Evolutionary conservation across 306 rosid species (phyloP).

Genomic region (Lathyrus oleraceus): DNA sequence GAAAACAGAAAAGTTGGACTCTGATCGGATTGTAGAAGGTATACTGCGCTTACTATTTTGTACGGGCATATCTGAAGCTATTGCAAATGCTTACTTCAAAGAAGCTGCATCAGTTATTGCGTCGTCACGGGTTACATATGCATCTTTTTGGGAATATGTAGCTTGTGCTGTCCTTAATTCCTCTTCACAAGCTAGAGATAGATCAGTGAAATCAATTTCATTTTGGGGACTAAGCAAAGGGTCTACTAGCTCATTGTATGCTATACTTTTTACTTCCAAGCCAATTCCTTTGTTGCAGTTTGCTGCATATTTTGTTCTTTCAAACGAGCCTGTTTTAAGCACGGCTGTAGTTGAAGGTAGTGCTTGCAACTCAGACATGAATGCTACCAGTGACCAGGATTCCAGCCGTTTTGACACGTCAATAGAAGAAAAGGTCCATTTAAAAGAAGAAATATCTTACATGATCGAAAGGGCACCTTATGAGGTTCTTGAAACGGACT

Average conservation of each 20-base stretch:
- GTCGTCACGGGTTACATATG: constrained; percentile 59
- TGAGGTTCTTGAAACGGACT: constrained; percentile 67
- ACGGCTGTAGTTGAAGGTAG: constrained; percentile 65
- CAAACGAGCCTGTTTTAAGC: constrained; percentile 69
- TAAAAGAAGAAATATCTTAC: constrained; percentile 71
- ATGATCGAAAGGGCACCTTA: constrained; percentile 69
- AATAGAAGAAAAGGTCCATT: constrained; percentile 53
- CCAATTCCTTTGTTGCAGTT: constrained; percentile 73
- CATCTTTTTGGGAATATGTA: constrained; percentile 78
- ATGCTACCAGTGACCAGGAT: constrained; percentile 55
- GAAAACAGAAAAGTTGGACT: constrained; percentile 60
- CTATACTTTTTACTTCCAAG: constrained; percentile 77
- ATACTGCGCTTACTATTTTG: constrained; percentile 84
- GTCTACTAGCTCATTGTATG: constrained; percentile 77
- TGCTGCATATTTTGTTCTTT: constrained; percentile 77
- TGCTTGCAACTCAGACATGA: constrained; percentile 46
- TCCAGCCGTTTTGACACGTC: constrained; percentile 51
- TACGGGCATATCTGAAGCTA: constrained; percentile 88
- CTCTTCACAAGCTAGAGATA: constrained; percentile 70
- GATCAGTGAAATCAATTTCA: constrained; percentile 89
- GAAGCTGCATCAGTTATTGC: constrained; percentile 75
- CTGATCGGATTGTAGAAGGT: constrained; percentile 77
- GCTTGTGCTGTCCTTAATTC: constrained; percentile 72
- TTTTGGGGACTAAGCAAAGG: constrained; percentile 97
- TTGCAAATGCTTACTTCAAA: constrained; percentile 57